Evolutionary conservation across 768 basidiomycete species (phyloP).

Genomic region (Auricularia auricula-judae): DNA sequence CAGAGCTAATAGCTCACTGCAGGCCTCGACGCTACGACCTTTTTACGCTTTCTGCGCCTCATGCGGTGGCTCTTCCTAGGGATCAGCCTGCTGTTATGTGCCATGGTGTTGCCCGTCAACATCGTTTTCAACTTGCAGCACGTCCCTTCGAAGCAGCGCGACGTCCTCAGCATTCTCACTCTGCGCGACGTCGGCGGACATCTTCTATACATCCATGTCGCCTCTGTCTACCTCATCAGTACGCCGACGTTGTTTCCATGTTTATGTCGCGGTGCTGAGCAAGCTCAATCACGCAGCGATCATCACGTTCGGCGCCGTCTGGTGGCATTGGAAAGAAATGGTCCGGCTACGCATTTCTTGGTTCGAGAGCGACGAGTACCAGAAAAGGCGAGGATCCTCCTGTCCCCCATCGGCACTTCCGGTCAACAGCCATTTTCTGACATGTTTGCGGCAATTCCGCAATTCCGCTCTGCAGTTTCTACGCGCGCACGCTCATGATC

Average conservation of each 20-base stretch:
- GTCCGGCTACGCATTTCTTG: slow-evolving; percentile 69
- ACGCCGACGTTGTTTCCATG: slow-evolving; percentile 2
- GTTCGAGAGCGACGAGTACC: slow-evolving; percentile 42
- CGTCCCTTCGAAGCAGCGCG: slow-evolving; percentile 38
- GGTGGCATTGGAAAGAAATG: slow-evolving; percentile 68
- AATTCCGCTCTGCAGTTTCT: slow-evolving; percentile 80
- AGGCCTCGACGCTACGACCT: slow-evolving; percentile 83
- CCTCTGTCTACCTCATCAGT: slow-evolving; percentile 71
- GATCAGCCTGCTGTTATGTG: slow-evolving; percentile 55
- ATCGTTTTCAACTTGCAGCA: slow-evolving; percentile 69
- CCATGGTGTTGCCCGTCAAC: slow-evolving; percentile 78
- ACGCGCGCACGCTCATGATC: slow-evolving; percentile 84
- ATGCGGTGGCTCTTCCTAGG: slow-evolving; percentile 60
- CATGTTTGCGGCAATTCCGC: background rate
- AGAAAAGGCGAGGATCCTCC: background rate
- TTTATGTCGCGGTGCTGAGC: slow-evolving; percentile 5
- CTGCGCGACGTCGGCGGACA: slow-evolving; percentile 70
- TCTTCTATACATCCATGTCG: slow-evolving; percentile 77
- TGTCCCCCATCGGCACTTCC: background rate
- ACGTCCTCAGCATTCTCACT: slow-evolving; percentile 70
- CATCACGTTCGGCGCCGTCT: slow-evolving; percentile 60
- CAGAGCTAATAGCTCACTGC: background rate
- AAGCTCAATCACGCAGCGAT: slow-evolving; percentile 9
- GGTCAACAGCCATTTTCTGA: too few species aligned
- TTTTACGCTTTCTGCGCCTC: slow-evolving; percentile 84